A percentile compares a stretch with the other conserved stretches of the same genome.
Conservation (phyloP, 73 alveolate genomes). For the Stentor roeselii region DNA sequence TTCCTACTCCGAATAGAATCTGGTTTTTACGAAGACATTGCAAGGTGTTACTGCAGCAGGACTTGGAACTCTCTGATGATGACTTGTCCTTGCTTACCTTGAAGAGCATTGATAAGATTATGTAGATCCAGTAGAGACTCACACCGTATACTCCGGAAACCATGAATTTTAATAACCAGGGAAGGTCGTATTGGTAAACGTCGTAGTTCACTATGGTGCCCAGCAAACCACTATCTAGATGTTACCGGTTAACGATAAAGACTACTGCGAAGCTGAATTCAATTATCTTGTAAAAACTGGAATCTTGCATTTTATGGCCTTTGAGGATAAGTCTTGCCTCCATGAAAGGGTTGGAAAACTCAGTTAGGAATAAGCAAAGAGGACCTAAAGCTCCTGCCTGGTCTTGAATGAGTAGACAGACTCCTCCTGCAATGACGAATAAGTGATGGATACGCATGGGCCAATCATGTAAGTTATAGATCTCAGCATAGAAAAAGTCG, state of each 20-base stretch:
- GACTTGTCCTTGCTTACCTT: neutral
- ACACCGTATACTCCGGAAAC: constrained; percentile 3
- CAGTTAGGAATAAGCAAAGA: neutral
- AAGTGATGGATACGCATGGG: constrained; percentile 20
- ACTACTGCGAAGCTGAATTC: neutral
- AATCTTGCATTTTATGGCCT: neutral
- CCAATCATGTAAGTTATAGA: constrained; percentile 13
- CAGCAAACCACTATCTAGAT: neutral
- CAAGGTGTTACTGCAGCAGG: neutral
- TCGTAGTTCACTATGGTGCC: constrained; percentile 6
- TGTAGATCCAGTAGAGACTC: constrained; percentile 1
- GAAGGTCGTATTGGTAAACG: neutral
- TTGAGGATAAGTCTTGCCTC: constrained; percentile 7
- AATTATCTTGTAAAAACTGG: neutral
- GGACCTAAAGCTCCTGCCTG: neutral
- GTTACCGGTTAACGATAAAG: neutral
- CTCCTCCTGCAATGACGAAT: constrained; percentile 21
- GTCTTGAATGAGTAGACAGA: neutral
- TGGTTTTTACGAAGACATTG: neutral
- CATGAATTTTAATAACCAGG: neutral
- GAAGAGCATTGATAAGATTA: neutral
- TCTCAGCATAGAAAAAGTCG: neutral
- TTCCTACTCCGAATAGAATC: neutral
- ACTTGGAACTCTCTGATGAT: neutral
- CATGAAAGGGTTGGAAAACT: constrained; percentile 15